A percentile compares a stretch with the other conserved stretches of the same genome.
These are phyloP conservation scores for Coemansia sp. DNA, from an alignment of 192 early-diverging fungal genomes.

Conservation along the genomic window DNA sequence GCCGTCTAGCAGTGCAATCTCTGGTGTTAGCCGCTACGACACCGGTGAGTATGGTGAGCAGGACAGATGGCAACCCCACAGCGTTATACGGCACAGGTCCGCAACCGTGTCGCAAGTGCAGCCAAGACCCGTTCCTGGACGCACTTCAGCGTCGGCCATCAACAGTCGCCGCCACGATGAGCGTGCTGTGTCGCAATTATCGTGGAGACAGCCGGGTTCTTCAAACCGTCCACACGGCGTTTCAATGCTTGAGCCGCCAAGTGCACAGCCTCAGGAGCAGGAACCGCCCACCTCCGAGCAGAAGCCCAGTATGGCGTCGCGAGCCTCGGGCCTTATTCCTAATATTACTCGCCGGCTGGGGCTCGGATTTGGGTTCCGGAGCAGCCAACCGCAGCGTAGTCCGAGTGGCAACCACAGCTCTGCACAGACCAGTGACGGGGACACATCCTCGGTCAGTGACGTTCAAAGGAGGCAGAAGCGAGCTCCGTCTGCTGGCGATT, in stretches of 20 bases:
- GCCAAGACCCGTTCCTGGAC: constrained; percentile 1
- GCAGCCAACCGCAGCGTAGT: constrained; percentile 15
- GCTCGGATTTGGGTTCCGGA: constrained; percentile 41
- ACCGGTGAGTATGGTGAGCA: constrained; percentile 1
- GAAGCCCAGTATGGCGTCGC: constrained; percentile 31
- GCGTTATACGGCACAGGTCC: constrained; percentile 31
- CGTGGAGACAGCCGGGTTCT: background rate
- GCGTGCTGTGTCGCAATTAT: background rate
- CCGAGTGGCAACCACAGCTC: constrained; percentile 3
- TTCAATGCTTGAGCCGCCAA: background rate
- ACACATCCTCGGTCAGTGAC: background rate
- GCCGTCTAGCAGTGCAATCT: background rate
- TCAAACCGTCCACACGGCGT: background rate
- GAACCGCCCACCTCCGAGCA: background rate
- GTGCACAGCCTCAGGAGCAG: constrained; percentile 1
- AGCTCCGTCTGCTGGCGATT: background rate
- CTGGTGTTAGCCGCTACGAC: constrained; percentile 9
- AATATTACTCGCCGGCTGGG: constrained; percentile 45
- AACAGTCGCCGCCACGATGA: constrained; percentile 1
- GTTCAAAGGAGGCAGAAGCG: background rate
- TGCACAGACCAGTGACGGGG: constrained; percentile 19
- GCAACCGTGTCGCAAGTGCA: constrained; percentile 42
- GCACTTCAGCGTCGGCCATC: background rate
- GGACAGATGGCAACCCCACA: constrained; percentile 14
- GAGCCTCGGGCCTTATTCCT: constrained; percentile 46